These are phyloP conservation scores for Zygoascus biomembranicola DNA, from an alignment of 805 yeast genomes.

Conservation along the genomic window DNA sequence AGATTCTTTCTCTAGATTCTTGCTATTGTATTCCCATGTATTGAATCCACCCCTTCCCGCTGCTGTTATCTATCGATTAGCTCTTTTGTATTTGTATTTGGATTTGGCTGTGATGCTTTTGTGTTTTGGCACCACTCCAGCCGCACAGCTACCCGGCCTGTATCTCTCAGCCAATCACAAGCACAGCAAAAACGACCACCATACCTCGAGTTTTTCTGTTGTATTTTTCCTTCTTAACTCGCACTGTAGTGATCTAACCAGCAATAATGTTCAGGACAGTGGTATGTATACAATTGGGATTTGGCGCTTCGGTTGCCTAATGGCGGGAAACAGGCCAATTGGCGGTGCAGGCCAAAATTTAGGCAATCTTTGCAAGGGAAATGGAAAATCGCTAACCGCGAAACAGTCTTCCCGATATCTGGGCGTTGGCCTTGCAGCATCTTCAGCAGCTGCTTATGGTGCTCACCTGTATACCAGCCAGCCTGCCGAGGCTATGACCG, in stretches of 20 bases:
- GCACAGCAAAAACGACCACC: neutral
- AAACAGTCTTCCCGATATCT: neutral
- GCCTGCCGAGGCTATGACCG: slow-evolving; percentile 93
- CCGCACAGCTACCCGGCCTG: neutral
- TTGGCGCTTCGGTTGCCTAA: too few relatives aligned
- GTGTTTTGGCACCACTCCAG: too few relatives aligned
- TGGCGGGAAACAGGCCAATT: too few relatives aligned
- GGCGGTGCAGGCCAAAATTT: too few relatives aligned
- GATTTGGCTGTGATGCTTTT: too few relatives aligned
- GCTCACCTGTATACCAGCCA: slow-evolving; percentile 67
- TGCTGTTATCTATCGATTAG: too few relatives aligned
- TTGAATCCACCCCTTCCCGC: too few relatives aligned
- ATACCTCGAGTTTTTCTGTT: neutral
- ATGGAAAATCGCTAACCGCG: too few relatives aligned
- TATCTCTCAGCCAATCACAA: neutral
- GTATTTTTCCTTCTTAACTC: neutral
- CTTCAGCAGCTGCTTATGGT: slow-evolving; percentile 76
- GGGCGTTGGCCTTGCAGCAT: slow-evolving; percentile 35
- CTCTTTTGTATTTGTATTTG: too few relatives aligned
- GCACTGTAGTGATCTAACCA: neutral
- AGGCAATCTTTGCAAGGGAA: too few relatives aligned
- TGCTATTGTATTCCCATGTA: too few relatives aligned
- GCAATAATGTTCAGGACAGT: slow-evolving; percentile 2
- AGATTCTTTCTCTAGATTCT: too few relatives aligned
- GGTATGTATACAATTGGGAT: neutral